These are phyloP conservation scores for Castanea mollissima DNA, from an alignment of 306 rosid genomes.

Conservation along the genomic window DNA sequence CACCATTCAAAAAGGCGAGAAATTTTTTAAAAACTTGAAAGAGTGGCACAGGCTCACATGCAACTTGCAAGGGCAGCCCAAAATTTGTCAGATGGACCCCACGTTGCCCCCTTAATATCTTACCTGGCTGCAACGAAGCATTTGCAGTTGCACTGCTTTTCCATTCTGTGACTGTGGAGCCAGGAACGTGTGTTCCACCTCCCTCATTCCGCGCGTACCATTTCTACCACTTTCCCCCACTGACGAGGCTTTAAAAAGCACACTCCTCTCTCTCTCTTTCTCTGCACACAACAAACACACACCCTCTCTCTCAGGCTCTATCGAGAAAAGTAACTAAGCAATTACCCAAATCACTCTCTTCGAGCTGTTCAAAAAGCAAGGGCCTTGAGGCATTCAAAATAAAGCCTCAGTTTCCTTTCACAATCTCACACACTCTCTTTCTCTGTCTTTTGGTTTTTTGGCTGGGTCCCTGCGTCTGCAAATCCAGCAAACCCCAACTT, in stretches of 20 bases:
- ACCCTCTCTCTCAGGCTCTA: no score
- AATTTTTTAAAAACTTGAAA: not conserved
- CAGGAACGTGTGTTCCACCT: not conserved
- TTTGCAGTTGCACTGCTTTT: not conserved
- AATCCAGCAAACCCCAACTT: constrained; percentile 5
- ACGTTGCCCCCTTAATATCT: not conserved
- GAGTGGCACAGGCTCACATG: not conserved
- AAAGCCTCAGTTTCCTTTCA: no score
- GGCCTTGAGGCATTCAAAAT: no score
- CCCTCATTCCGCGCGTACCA: not conserved
- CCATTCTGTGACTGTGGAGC: no score
- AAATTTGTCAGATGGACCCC: not conserved
- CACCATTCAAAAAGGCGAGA: not conserved
- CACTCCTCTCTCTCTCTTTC: no score
- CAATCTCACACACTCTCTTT: not conserved
- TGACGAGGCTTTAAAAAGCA: no score
- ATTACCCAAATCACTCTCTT: no score
- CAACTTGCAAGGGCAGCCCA: not conserved
- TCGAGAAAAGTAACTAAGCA: no score
- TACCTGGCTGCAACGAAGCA: not conserved
- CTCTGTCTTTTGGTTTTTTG: not conserved
- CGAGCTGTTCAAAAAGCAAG: no score
- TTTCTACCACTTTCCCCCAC: no score
- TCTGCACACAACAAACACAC: no score
- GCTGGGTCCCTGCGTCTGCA: constrained; percentile 21